Evolutionary conservation across 441 rosid genomes (phyloP), one percentile per base, ranked within the genome.

Genomic region (Theobroma grandiflorum): DNA sequence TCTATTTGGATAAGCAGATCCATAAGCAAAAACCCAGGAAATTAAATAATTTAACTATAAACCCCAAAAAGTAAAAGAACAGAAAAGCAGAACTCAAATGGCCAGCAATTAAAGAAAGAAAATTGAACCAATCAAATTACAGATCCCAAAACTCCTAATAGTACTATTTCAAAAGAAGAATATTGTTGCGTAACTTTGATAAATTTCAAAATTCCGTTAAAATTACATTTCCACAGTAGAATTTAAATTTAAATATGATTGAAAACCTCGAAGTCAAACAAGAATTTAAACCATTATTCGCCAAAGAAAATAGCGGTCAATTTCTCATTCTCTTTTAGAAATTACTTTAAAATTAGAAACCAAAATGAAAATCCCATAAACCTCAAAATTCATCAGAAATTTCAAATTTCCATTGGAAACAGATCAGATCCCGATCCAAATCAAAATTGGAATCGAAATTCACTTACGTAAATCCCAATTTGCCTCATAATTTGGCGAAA

Each of bases 341-440:
- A 43, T 43, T 5, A 43, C 8, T 43, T 8, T 43, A 40, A 40
- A 40, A 40, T 3, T 40, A 40, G 20, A 53, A 35, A 33, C 16
- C 18, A 33, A 52, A 72, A 72, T 50, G 16, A 9, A 7, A 52
- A 72, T 72, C 47, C 9, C 33, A 35, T 53, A 52, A 72, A 52
- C 45, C 63, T 37, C 47, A 12, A 53, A 72, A 72, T n/a, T 37
- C 10, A 72, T 49, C 49, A 53, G 63, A 53, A 52, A 37, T 6
- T 53, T 38, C 22, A 38, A 55, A 55, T 55, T 55, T 55, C 33
- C 12, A 64, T n/a, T 55, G 73, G 12, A 12, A 55, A 72, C 63
- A 72, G 74, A 77, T 78, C 87, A 85, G 90, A 90, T 88, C 89
- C 62, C 73, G 75, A 84, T 43, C 20, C 55, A 47, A 79, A 38